Percentiles rank a stretch among this genome's conserved stretches.
Evolutionary conservation across 148 eudicot species (phyloP).

Genomic region (Arbutus unedo): DNA sequence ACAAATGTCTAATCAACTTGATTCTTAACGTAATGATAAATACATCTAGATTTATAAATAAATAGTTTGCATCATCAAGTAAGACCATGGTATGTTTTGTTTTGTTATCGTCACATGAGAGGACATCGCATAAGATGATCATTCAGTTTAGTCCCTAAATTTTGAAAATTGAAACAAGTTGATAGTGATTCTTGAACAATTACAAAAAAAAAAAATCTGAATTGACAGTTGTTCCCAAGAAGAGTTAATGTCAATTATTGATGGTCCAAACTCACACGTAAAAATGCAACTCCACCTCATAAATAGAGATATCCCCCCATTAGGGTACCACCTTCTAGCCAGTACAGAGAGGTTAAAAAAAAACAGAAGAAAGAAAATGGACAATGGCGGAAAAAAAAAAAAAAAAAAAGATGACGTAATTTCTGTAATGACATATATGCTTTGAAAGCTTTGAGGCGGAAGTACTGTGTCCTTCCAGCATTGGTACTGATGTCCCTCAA

Average conservation of each 20-base stretch:
- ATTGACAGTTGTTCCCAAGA: too few species aligned
- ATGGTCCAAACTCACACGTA: neutral
- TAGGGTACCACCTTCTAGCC: neutral
- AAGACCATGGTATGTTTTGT: too few species aligned
- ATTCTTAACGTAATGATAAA: too few species aligned
- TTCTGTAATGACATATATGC: neutral
- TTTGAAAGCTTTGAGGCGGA: neutral
- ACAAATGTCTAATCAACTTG: too few species aligned
- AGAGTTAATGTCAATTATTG: neutral
- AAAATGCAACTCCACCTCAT: neutral
- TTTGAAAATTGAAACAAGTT: neutral
- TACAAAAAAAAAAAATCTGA: too few species aligned
- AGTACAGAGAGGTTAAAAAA: neutral
- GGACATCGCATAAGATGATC: neutral
- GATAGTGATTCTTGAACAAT: too few species aligned
- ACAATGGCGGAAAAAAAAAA: neutral
- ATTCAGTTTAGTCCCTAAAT: neutral
- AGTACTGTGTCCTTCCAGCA: neutral
- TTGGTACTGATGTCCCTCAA: conserved; percentile 21
- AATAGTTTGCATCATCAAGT: too few species aligned
- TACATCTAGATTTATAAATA: too few species aligned
- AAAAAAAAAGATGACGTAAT: neutral
- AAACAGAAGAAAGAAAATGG: neutral
- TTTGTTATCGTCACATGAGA: too few species aligned
- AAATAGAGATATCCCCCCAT: neutral